Percentiles rank a stretch among this genome's conserved stretches.
Conservation (phyloP, 164 flowering plant species). For the Echeveria elegans region DNA sequence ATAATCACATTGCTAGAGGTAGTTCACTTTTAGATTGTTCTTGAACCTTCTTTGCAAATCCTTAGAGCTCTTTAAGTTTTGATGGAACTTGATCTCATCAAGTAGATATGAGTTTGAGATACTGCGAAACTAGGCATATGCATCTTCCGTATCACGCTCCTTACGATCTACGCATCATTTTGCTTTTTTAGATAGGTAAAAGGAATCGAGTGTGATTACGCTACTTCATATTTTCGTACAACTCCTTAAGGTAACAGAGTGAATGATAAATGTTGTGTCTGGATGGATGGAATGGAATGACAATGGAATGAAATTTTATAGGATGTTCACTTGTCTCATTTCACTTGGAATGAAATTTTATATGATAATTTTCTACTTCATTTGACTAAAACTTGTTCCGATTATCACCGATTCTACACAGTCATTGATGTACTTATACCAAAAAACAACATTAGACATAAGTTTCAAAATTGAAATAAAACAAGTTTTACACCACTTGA, state of each 20-base stretch:
- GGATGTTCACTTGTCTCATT: too few relatives aligned
- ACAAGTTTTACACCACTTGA: too few relatives aligned
- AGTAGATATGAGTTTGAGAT: background rate
- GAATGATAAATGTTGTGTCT: too few relatives aligned
- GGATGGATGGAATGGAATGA: too few relatives aligned
- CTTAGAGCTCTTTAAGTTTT: background rate
- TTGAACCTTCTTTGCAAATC: background rate
- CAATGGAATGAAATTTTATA: too few relatives aligned
- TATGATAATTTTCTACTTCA: too few relatives aligned
- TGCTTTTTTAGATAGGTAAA: background rate
- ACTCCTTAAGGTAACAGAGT: background rate
- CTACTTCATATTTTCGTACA: background rate
- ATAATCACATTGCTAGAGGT: background rate
- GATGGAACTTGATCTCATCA: background rate
- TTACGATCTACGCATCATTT: background rate
- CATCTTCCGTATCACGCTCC: background rate
- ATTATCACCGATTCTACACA: too few relatives aligned
- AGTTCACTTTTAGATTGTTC: background rate
- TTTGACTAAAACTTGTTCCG: too few relatives aligned
- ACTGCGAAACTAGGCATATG: background rate
- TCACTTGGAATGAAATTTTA: too few relatives aligned
- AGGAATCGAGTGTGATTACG: background rate
- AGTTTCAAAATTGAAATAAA: too few relatives aligned
- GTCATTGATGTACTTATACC: too few relatives aligned
- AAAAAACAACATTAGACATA: too few relatives aligned